A percentile compares a stretch with the other conserved stretches of the same genome.
Conservation (phyloP, 1,284 basidiomycete genomes). For the Sporisorium iseilematis-ciliati region DNA sequence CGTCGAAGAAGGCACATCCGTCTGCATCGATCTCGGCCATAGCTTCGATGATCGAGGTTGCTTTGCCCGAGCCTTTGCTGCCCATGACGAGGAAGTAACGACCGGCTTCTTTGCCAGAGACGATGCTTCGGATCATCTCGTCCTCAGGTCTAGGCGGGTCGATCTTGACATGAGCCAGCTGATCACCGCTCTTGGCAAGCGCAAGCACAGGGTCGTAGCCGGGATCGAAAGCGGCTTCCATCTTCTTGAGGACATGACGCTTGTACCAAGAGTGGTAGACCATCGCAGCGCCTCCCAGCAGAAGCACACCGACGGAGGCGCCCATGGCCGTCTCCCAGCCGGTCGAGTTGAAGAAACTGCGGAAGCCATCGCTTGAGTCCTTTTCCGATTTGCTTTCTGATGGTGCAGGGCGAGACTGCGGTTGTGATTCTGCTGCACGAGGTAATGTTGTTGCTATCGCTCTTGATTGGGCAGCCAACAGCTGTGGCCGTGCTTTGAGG, state of each 20-base stretch:
- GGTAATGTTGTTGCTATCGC: conserved; percentile 9
- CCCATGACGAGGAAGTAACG: conserved; percentile 65
- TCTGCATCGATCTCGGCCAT: conserved; percentile 61
- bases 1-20: conserved; percentile 65
- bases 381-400: conserved; percentile 20
- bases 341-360: conserved; percentile 60
- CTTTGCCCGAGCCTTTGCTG: conserved; percentile 64
- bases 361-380: conserved; percentile 33
- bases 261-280: conserved; percentile 64
- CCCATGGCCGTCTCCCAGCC: conserved; percentile 67
- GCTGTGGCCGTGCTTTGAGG: background rate
- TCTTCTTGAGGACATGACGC: conserved; percentile 59
- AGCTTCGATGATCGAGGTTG: conserved; percentile 62
- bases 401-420: conserved; percentile 9
- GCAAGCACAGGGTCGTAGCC: conserved; percentile 65
- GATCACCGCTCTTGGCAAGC: conserved; percentile 53
- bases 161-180: conserved; percentile 57
- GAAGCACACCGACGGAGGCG: conserved; percentile 58
- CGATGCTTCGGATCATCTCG: conserved; percentile 60
- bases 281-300: conserved; percentile 63
- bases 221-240: conserved; percentile 63
- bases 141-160: conserved; percentile 56
- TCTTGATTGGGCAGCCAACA: background rate
- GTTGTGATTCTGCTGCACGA: conserved; percentile 16
- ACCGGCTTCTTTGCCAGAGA: conserved; percentile 60